These are phyloP conservation scores for Scheffersomyces lignicola DNA, from an alignment of 1,139 yeast genomes.

Conservation along the genomic window DNA sequence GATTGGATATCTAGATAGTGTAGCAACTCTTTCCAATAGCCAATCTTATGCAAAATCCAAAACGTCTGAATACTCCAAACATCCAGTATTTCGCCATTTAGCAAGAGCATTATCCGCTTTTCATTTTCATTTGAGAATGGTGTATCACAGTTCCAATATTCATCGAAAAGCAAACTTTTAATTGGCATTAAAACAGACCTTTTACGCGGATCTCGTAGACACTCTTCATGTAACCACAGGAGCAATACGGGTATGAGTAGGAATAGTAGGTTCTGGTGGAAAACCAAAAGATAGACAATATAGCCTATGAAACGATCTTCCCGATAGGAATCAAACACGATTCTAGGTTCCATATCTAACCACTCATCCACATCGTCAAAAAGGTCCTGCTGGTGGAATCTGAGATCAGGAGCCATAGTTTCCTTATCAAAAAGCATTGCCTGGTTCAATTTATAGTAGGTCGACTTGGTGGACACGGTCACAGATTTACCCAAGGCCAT, in stretches of 20 bases:
- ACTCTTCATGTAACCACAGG: constrained; percentile 38
- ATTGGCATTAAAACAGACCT: background rate
- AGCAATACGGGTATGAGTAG: constrained; percentile 34
- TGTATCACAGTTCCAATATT: constrained; percentile 8
- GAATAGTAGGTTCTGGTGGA: constrained; percentile 31
- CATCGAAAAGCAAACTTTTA: constrained; percentile 9
- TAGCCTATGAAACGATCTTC: constrained; percentile 33
- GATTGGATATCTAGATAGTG: constrained; percentile 13
- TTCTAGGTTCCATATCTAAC: constrained; percentile 33
- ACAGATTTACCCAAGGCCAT: constrained; percentile 33
- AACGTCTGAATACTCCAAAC: constrained; percentile 18
- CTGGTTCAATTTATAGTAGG: constrained; percentile 35
- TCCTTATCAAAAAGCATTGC: constrained; percentile 32
- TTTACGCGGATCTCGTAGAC: constrained; percentile 3
- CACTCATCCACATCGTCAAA: constrained; percentile 40
- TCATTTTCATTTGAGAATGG: background rate
- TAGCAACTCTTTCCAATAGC: constrained; percentile 34
- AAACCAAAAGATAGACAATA: constrained; percentile 30
- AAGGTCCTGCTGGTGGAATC: constrained; percentile 20
- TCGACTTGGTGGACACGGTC: constrained; percentile 33
- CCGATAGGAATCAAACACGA: constrained; percentile 21
- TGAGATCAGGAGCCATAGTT: constrained; percentile 24
- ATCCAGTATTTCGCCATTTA: constrained; percentile 16
- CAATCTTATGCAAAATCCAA: constrained; percentile 27
- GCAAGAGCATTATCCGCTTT: constrained; percentile 4